Percentiles rank a stretch among this genome's conserved stretches.
These are phyloP conservation scores for Tolypocladium capitatum DNA, from an alignment of 2,329 filamentous ascomycete genomes.

Conservation along the genomic window DNA sequence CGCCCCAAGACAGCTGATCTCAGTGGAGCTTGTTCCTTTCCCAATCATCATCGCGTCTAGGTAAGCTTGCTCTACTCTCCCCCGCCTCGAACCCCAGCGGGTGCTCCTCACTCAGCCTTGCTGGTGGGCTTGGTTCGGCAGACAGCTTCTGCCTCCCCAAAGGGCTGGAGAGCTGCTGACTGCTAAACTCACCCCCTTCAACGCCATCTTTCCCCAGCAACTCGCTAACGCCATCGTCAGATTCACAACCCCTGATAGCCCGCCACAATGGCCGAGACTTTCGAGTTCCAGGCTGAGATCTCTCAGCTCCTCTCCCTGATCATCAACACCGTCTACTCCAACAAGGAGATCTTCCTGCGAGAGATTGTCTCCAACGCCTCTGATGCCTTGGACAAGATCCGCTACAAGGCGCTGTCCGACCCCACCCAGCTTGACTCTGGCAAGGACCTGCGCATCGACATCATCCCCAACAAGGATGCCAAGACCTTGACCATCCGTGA, in stretches of 20 bases:
- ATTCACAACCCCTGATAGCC: slow-evolving; percentile 22
- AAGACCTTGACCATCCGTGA: slow-evolving; percentile 97
- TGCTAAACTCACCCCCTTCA: no score
- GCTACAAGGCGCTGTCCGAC: slow-evolving; percentile 96
- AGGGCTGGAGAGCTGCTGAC: no score
- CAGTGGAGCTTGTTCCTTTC: slow-evolving; percentile 3
- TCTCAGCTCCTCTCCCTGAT: slow-evolving; percentile 99
- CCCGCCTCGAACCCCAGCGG: neutral
- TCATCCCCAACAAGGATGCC: slow-evolving; percentile 92
- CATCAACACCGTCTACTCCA: slow-evolving; percentile 99
- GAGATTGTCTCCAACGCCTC: slow-evolving; percentile 97
- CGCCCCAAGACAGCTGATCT: slow-evolving; percentile 6
- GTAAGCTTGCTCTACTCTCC: slow-evolving; percentile 6
- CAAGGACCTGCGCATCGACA: slow-evolving; percentile 98
- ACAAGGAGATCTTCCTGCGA: slow-evolving; percentile 99
- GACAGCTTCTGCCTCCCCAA: neutral
- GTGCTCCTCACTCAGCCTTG: neutral
- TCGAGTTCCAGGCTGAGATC: slow-evolving; percentile 99
- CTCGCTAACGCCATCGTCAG: neutral
- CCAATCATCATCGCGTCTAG: slow-evolving; percentile 7
- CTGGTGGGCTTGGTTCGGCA: neutral
- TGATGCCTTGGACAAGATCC: slow-evolving; percentile 99
- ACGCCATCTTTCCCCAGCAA: neutral
- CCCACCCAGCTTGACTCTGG: slow-evolving; percentile 90
- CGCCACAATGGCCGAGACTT: slow-evolving; percentile 83